Evolutionary conservation across 805 yeast species (phyloP).

Genomic region (Starmera amethionina): DNA sequence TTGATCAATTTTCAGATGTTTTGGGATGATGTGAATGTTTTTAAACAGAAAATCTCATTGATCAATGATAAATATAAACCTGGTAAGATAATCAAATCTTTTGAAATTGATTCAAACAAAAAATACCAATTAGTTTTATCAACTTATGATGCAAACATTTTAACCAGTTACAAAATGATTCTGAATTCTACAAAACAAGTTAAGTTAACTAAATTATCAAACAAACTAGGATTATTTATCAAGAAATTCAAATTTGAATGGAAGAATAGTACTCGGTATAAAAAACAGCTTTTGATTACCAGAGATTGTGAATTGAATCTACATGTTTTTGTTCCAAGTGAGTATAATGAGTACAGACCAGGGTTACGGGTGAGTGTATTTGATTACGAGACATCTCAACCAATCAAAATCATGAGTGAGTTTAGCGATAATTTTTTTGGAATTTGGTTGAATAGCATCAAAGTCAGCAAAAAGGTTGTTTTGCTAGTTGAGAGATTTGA

Average conservation of each 20-base stretch:
- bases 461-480: slow-evolving; percentile 19
- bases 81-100: slow-evolving; percentile 11
- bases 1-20: slow-evolving; percentile 35
- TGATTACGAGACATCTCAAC: slow-evolving; percentile 13
- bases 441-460: slow-evolving; percentile 18
- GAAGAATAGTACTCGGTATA: slow-evolving; percentile 29
- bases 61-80: slow-evolving; percentile 26
- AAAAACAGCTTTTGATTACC: slow-evolving; percentile 18
- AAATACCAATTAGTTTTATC: slow-evolving; percentile 38
- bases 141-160: slow-evolving; percentile 26
- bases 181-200: slow-evolving; percentile 17
- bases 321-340: slow-evolving; percentile 9
- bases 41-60: slow-evolving; percentile 22
- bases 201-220: slow-evolving; percentile 11
- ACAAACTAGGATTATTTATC: slow-evolving; percentile 27
- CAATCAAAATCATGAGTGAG: slow-evolving; percentile 25
- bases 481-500: slow-evolving; percentile 41
- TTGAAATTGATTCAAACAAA: slow-evolving; percentile 23
- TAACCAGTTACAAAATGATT: slow-evolving; percentile 23
- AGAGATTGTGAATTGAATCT: slow-evolving; percentile 12
- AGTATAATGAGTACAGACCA: slow-evolving; percentile 29
- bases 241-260: slow-evolving; percentile 23
- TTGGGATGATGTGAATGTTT: slow-evolving; percentile 25
- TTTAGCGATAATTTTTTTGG: slow-evolving; percentile 38
- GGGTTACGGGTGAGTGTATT: slow-evolving; percentile 36